These are phyloP conservation scores for Trametes cinnabarina DNA, from an alignment of 768 basidiomycete genomes.

Conservation along the genomic window DNA sequence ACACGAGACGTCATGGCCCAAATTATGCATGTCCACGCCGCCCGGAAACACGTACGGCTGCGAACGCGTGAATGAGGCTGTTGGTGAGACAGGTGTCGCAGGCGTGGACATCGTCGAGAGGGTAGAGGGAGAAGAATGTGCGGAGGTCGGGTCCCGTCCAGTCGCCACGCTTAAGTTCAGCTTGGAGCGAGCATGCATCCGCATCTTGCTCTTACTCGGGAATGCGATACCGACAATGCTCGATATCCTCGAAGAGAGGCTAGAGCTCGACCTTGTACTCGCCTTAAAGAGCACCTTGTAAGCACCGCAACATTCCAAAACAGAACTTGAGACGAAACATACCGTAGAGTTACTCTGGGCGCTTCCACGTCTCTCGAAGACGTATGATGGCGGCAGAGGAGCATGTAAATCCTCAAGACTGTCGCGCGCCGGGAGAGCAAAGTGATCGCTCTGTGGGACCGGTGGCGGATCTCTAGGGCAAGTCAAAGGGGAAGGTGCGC, in stretches of 20 bases:
- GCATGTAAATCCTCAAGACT: constrained; percentile 5
- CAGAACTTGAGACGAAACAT: constrained; percentile 11
- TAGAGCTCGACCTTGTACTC: constrained; percentile 23
- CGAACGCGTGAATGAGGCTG: background rate
- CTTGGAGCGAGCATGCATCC: constrained; percentile 23
- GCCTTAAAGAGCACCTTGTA: constrained; percentile 9
- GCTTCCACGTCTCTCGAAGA: constrained; percentile 27
- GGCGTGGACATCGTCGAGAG: constrained; percentile 3
- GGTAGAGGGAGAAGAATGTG: constrained; percentile 18
- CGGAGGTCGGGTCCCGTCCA: constrained; percentile 5
- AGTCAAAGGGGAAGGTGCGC: constrained; percentile 21
- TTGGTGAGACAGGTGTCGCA: constrained; percentile 14
- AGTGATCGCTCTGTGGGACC: constrained; percentile 1
- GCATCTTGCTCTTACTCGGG: constrained; percentile 16
- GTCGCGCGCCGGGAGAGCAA: background rate
- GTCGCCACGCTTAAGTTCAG: constrained; percentile 21
- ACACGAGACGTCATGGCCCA: background rate
- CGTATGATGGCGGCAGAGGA: constrained; percentile 22
- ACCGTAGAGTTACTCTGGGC: constrained; percentile 23
- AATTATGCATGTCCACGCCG: constrained; percentile 1
- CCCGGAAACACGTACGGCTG: constrained; percentile 7
- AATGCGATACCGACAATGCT: constrained; percentile 19
- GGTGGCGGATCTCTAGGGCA: constrained; percentile 23
- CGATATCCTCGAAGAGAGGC: constrained; percentile 22
- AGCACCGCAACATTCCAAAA: background rate